phyloP scores from a whole-genome alignment of 1,284 basidiomycete genomes.

The Afroboletus lepidellus region DNA sequence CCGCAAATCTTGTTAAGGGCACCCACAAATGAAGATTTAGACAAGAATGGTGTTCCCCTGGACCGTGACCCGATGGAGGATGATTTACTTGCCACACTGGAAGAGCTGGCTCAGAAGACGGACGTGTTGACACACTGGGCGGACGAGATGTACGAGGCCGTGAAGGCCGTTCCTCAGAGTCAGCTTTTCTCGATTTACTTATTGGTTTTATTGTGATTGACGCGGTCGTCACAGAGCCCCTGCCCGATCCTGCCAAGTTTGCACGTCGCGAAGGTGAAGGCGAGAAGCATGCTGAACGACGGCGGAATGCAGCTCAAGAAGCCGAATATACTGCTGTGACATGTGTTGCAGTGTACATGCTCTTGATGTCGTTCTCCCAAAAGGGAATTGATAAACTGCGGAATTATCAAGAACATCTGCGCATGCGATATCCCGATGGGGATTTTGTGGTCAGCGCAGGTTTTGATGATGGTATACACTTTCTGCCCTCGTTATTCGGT shows the following conservation, averaged over 20 bases:
- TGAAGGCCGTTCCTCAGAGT: slow-evolving; percentile 78
- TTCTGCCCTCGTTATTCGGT: slow-evolving; percentile 5
- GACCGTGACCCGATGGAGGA: slow-evolving; percentile 80
- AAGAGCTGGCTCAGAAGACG: slow-evolving; percentile 94
- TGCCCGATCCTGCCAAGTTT: slow-evolving; percentile 74
- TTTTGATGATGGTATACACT: slow-evolving; percentile 67
- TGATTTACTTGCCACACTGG: slow-evolving; percentile 70
- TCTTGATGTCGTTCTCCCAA: slow-evolving; percentile 89
- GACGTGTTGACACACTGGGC: slow-evolving; percentile 91
- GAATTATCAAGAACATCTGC: slow-evolving; percentile 70
- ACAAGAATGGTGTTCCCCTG: slow-evolving; percentile 19
- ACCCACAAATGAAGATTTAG: slow-evolving; percentile 36
- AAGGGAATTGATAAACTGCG: slow-evolving; percentile 81
- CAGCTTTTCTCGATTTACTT: slow-evolving; percentile 31
- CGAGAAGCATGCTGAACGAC: slow-evolving; percentile 60
- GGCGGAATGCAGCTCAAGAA: slow-evolving; percentile 69
- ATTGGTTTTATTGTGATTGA: slow-evolving; percentile 7
- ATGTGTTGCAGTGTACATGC: slow-evolving; percentile 88
- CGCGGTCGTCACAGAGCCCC: slow-evolving; percentile 51
- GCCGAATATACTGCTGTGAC: slow-evolving; percentile 81
- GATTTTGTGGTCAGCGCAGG: slow-evolving; percentile 70
- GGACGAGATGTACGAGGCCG: slow-evolving; percentile 86
- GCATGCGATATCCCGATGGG: slow-evolving; percentile 73
- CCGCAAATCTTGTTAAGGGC: slow-evolving; percentile 43
- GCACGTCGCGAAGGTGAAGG: slow-evolving; percentile 67